These are phyloP conservation scores for Chaetomium globosum DNA, from an alignment of 2,329 filamentous ascomycete genomes.

Conservation along the genomic window DNA sequence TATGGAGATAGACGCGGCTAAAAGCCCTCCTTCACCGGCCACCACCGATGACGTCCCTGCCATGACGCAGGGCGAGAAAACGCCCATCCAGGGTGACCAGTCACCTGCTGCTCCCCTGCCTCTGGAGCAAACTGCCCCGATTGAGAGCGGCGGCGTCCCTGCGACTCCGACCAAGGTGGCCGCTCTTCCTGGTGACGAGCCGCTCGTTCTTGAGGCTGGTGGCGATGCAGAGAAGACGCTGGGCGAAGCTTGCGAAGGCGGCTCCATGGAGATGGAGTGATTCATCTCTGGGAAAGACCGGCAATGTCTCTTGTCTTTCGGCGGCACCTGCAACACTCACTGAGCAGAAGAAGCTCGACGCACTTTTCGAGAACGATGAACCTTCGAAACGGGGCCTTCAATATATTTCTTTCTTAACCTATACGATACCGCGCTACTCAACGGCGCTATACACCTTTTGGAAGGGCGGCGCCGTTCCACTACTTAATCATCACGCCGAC, in stretches of 20 bases:
- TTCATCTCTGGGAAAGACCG: not conserved
- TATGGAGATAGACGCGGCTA: constrained; percentile 20
- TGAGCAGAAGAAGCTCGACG: not conserved
- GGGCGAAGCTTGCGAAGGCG: constrained; percentile 17
- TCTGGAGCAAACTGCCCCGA: constrained; percentile 10
- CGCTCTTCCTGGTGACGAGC: constrained; percentile 11
- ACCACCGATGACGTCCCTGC: constrained; percentile 34
- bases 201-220: constrained; percentile 28
- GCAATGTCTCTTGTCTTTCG: not conserved
- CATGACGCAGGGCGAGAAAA: constrained; percentile 34
- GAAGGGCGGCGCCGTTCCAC: not conserved
- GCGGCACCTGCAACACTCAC: not conserved
- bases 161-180: constrained; percentile 28
- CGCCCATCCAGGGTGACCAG: constrained; percentile 23
- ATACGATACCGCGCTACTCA: not conserved
- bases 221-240: constrained; percentile 28
- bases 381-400: not conserved
- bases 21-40: constrained; percentile 34
- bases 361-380: not conserved
- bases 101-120: constrained; percentile 23
- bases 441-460: not conserved
- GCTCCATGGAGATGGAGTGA: constrained; percentile 30
- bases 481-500: too few relatives aligned
- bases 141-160: constrained; percentile 19
- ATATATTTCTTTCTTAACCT: not conserved